Base-by-base conservation (phyloP, 176 grass and related monocot genomes). In the Lolium multiflorum region DNA sequence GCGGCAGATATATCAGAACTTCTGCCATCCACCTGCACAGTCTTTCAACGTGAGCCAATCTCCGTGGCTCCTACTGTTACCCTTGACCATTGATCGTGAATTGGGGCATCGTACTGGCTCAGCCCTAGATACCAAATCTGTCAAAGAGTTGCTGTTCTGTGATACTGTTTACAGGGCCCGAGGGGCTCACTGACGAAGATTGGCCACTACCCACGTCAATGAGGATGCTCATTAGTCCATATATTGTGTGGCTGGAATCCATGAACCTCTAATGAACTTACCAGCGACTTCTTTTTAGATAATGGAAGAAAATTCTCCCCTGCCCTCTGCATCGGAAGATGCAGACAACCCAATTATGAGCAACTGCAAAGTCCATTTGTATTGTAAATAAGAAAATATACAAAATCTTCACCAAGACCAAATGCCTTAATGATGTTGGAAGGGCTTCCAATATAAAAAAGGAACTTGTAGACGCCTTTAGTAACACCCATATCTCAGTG, bases 231-330 rank as follows among this genome's bases (percentile, higher is more conserved):
- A 56, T 56, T 17, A 56, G 16, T 64, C 80, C 74, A 81, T 76
- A 63, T 62, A 84, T 91, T 89, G 83, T 84, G 74, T 77, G 80
- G 81, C 55, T 84, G 87, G 77, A 94, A 91, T 81, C 68, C 71
- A 71, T 71, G 74, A 83, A 64, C 81, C 81, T 73, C 68, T 51
- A 64, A 51, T 41, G 48, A 78, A 59, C 41, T 63, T 79, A 67
- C 70, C 72, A 62, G 59, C 38, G 77, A 76, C 4, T 69, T 68
- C 1, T 68, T 21, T 65, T 38, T 20, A 69, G 1, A 69, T 20
- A 41, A 17, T 69, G 28, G 31, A 69, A 41, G 66, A 69, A 16
- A 69, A 20, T 69, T 69, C 7, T 69, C 66, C 35, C 66, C 4
- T 39, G 66, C 39, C 66, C 31, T 69, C 66, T 35, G 31, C 66